Conservation (phyloP, 169 alveolate genomes). For the Cardiosporidium cionae region DNA sequence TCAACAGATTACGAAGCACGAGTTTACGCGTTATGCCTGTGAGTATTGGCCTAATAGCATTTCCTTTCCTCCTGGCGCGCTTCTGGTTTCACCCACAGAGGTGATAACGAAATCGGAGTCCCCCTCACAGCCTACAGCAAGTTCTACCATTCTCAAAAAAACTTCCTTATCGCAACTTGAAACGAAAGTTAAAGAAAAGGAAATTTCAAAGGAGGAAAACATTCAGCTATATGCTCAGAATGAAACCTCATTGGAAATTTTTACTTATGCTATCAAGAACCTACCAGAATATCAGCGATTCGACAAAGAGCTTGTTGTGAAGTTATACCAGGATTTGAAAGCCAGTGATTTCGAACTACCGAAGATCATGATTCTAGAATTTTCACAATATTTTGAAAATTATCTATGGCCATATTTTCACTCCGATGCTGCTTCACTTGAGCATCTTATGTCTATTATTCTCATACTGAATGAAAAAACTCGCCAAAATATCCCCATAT, state of each 20-base stretch:
- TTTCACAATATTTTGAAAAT: background rate
- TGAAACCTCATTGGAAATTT: background rate
- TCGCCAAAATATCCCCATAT: background rate
- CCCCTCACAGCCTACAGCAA: background rate
- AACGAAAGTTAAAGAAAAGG: too few relatives aligned
- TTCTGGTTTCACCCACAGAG: background rate
- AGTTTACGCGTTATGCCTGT: background rate
- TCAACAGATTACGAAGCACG: background rate
- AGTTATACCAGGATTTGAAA: background rate
- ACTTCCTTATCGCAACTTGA: too few relatives aligned
- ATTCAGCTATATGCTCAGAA: too few relatives aligned
- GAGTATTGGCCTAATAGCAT: background rate
- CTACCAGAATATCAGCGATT: background rate
- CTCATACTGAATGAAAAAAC: background rate
- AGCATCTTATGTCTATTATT: background rate
- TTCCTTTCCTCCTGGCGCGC: too few relatives aligned
- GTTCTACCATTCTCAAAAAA: too few relatives aligned
- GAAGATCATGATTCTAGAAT: conserved; percentile 18
- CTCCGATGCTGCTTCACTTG: background rate
- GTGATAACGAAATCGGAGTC: background rate
- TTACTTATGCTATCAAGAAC: background rate
- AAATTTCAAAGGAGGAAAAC: too few relatives aligned
- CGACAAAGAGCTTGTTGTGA: background rate
- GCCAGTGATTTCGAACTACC: background rate
- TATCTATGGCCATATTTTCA: conserved; percentile 8